phyloP scores from a whole-genome alignment of 2,329 filamentous ascomycete genomes.

The Trichoderma simmonsii region DNA sequence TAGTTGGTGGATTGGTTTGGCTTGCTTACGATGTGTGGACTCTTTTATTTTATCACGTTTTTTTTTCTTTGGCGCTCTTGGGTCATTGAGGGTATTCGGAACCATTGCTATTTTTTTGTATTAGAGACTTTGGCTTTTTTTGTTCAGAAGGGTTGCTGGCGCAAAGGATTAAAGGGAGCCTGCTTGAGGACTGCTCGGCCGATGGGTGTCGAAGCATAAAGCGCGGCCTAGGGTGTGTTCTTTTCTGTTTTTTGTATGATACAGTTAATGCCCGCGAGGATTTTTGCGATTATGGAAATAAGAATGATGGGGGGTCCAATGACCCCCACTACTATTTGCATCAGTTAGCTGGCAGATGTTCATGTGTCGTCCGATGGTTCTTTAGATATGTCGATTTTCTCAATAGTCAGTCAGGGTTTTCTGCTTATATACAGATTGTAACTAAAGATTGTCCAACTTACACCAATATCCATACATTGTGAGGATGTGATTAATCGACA shows the following conservation, averaged over 20 bases:
- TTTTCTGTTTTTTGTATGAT: conserved; percentile 14
- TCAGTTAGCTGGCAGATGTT: background rate
- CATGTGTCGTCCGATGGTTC: background rate
- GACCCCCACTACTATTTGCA: background rate
- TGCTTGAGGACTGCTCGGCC: conserved; percentile 19
- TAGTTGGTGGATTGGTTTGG: background rate
- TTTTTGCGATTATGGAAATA: conserved; percentile 7
- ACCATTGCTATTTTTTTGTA: conserved; percentile 8
- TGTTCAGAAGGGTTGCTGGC: conserved; percentile 16
- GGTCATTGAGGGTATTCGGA: conserved; percentile 1
- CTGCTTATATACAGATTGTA: background rate
- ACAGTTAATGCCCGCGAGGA: conserved; percentile 15
- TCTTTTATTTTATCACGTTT: background rate
- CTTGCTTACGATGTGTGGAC: background rate
- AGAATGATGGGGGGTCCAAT: background rate
- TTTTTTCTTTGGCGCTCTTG: conserved; percentile 11
- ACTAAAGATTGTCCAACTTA: background rate
- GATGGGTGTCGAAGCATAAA: conserved; percentile 15
- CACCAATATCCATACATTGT: background rate
- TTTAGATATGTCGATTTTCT: background rate
- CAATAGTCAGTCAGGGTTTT: background rate
- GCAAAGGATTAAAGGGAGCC: conserved; percentile 1
- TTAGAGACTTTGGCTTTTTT: background rate
- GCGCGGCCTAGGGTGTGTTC: conserved; percentile 10
- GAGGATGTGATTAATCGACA: background rate